Evolutionary conservation across 352 stramenopile genomes (phyloP).

Genomic region (Phytophthora colocasiae): DNA sequence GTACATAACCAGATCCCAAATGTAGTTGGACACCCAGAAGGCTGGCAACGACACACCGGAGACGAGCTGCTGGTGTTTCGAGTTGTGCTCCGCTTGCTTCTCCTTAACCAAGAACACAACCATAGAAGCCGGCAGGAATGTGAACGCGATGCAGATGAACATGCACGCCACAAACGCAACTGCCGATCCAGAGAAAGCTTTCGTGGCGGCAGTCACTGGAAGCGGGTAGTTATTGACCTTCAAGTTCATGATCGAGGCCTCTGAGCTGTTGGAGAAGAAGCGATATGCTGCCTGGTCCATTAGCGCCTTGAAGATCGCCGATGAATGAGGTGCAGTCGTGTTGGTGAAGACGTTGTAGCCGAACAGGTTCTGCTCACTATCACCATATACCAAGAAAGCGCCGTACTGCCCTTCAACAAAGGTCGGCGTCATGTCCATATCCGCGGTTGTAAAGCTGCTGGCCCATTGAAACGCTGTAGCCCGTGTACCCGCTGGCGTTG

Average conservation of each 20-base stretch:
- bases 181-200: slow-evolving; percentile 48
- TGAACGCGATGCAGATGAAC: slow-evolving; percentile 91
- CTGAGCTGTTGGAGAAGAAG: slow-evolving; percentile 40
- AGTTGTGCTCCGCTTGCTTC: slow-evolving; percentile 86
- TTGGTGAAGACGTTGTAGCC: slow-evolving; percentile 68
- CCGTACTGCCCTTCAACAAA: slow-evolving; percentile 44
- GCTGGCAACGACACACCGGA: slow-evolving; percentile 90
- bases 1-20: slow-evolving; percentile 94
- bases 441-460: slow-evolving; percentile 54
- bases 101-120: slow-evolving; percentile 97
- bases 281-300: slow-evolving; percentile 59
- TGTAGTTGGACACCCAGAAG: slow-evolving; percentile 96
- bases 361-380: slow-evolving; percentile 41
- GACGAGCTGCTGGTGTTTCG: slow-evolving; percentile 97
- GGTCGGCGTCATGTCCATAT: slow-evolving; percentile 30
- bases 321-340: slow-evolving; percentile 48
- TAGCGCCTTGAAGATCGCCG: slow-evolving; percentile 57
- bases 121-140: slow-evolving; percentile 90
- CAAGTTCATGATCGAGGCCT: slow-evolving; percentile 24
- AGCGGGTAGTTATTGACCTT: slow-evolving; percentile 57
- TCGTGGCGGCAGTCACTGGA: slow-evolving; percentile 43
- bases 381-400: slow-evolving; percentile 48
- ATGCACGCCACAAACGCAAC: slow-evolving; percentile 68
- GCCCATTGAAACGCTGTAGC: slow-evolving; percentile 45
- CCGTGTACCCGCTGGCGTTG: slow-evolving; percentile 45